A percentile compares a stretch with the other conserved stretches of the same genome.
Conservation (phyloP, 345 rosid species). For the Arabis alpina region DNA sequence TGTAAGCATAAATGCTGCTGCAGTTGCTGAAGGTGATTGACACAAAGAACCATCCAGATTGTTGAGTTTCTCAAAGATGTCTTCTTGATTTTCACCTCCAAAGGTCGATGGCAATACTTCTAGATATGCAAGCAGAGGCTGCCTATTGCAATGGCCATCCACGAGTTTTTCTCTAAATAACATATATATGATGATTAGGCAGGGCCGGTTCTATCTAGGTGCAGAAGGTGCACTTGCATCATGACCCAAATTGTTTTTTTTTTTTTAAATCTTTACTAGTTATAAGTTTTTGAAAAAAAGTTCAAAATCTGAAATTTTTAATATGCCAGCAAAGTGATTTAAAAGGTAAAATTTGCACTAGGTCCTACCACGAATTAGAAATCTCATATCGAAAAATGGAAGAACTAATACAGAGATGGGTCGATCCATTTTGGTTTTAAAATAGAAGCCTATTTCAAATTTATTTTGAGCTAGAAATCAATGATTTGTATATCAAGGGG, state of each 20-base stretch:
- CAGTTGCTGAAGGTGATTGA: slow-evolving; percentile 73
- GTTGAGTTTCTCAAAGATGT: slow-evolving; percentile 32
- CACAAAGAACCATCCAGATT: slow-evolving; percentile 54
- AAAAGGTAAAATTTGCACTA: too few relatives aligned
- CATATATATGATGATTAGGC: neutral
- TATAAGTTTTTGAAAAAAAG: too few relatives aligned
- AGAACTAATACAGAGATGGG: neutral
- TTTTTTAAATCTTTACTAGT: too few relatives aligned
- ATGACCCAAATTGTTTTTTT: too few relatives aligned
- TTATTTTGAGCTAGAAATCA: neutral
- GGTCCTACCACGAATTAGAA: neutral
- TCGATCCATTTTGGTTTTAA: neutral
- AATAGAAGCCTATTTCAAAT: too few relatives aligned
- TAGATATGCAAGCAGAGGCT: slow-evolving; percentile 49
- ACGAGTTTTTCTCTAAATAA: slow-evolving; percentile 45
- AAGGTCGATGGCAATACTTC: slow-evolving; percentile 50
- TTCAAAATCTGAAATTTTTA: too few relatives aligned
- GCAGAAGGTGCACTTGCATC: too few relatives aligned
- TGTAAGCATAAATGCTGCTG: slow-evolving; percentile 57
- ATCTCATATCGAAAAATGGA: neutral
- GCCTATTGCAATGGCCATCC: slow-evolving; percentile 18
- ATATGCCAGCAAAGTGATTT: too few relatives aligned
- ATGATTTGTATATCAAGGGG: neutral
- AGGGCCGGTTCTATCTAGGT: too few relatives aligned
- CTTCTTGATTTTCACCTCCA: slow-evolving; percentile 37